Evolutionary conservation across 257 asterid species (phyloP).

Genomic region (Oldenlandia corymbosa): DNA sequence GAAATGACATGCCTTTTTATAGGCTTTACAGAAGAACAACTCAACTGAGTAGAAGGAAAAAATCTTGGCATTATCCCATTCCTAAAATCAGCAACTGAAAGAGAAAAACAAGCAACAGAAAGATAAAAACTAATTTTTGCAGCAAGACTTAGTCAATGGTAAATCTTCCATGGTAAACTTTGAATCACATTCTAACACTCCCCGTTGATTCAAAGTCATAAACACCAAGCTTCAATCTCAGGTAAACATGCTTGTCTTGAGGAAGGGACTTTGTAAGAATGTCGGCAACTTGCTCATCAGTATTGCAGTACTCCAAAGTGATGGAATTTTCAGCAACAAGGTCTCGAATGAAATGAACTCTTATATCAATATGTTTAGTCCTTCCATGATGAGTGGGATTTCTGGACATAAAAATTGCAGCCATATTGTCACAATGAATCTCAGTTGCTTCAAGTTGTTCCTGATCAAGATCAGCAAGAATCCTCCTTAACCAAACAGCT

Average conservation of each 20-base stretch:
- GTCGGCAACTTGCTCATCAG: neutral
- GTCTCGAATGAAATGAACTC: neutral
- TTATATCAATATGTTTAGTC: neutral
- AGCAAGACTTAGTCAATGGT: too few species aligned
- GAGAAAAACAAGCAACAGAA: too few species aligned
- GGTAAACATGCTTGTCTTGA: neutral
- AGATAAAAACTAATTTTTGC: too few species aligned
- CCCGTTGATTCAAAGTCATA: neutral
- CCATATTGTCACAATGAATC: conserved; percentile 1
- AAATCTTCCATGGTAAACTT: too few species aligned
- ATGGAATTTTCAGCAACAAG: neutral
- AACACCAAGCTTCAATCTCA: neutral
- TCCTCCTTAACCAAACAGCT: neutral
- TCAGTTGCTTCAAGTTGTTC: neutral
- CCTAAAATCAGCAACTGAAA: too few species aligned
- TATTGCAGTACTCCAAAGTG: neutral
- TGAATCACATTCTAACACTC: neutral
- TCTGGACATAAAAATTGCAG: neutral
- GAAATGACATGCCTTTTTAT: too few species aligned
- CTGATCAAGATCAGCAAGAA: neutral
- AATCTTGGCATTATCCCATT: too few species aligned
- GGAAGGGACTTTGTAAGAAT: neutral
- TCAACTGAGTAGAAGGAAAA: too few species aligned
- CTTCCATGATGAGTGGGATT: conserved; percentile 6
- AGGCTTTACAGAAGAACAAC: too few species aligned